These are phyloP conservation scores for Amphirosellinia nigrospora DNA, from an alignment of 495 filamentous ascomycete genomes.

Conservation along the genomic window DNA sequence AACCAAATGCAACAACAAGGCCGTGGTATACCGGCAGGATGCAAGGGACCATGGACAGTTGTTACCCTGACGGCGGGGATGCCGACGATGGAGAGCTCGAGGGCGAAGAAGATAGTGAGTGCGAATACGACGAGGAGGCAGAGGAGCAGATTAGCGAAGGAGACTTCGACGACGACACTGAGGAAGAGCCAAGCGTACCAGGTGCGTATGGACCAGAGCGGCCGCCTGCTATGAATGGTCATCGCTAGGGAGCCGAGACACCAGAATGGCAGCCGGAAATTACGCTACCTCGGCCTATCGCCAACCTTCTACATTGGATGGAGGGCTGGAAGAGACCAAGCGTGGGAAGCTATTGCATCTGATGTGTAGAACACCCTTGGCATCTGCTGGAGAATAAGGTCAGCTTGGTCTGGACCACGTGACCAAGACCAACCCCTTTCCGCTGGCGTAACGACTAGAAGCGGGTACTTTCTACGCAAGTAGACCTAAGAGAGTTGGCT, in stretches of 20 bases:
- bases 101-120: constrained; percentile 75
- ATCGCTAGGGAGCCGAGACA: constrained; percentile 40
- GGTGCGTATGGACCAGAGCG: constrained; percentile 43
- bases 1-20: constrained; percentile 94
- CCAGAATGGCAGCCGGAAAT: constrained; percentile 26
- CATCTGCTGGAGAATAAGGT: neutral
- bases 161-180: constrained; percentile 46
- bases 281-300: constrained; percentile 22
- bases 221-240: constrained; percentile 45
- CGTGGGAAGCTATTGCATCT: neutral
- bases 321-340: constrained; percentile 7
- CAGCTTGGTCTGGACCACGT: neutral
- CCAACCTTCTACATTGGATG: constrained; percentile 26
- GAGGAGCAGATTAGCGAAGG: constrained; percentile 57
- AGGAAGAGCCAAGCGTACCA: constrained; percentile 44
- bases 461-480: constrained; percentile 7
- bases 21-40: constrained; percentile 67
- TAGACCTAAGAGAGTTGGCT: constrained; percentile 21
- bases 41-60: constrained; percentile 61
- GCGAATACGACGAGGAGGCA: constrained; percentile 49
- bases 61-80: constrained; percentile 52
- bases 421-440: constrained; percentile 1
- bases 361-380: constrained; percentile 17
- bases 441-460: constrained; percentile 1
- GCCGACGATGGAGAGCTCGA: constrained; percentile 73